phyloP scores from a whole-genome alignment of 2,329 filamentous ascomycete genomes.

The Venturia aucupariae region DNA sequence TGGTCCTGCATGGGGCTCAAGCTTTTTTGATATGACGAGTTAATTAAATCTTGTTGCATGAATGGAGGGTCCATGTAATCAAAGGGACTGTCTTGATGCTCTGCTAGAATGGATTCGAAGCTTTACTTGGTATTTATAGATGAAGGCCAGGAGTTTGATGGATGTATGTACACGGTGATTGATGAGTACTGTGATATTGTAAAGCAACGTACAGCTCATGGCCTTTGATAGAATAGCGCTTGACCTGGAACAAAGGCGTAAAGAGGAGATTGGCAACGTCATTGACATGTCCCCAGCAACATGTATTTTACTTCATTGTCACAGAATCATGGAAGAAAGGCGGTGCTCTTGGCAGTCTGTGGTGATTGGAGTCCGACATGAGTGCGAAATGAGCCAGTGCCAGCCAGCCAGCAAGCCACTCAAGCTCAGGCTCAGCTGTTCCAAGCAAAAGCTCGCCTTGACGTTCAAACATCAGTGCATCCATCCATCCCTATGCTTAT shows the following conservation, averaged over 20 bases:
- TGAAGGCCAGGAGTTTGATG: neutral
- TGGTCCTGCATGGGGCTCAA: neutral
- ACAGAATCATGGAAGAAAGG: no score
- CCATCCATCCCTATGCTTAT: no score
- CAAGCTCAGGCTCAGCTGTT: no score
- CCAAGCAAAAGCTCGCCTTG: no score
- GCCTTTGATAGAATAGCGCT: neutral
- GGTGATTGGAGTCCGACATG: neutral
- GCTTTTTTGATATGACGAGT: neutral
- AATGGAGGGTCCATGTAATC: neutral
- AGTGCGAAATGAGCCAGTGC: neutral
- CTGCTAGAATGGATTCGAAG: neutral
- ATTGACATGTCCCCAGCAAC: neutral
- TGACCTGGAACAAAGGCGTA: neutral
- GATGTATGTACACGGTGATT: no score
- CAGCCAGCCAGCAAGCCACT: neutral
- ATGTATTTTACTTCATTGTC: no score
- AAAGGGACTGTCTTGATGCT: neutral
- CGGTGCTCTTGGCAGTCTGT: neutral
- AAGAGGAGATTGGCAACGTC: neutral
- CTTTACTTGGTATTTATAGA: no score
- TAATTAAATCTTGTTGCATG: neutral
- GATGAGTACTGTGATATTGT: no score
- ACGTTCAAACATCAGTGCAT: no score
- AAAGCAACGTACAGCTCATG: neutral